A percentile compares a stretch with the other conserved stretches of the same genome.
Evolutionary conservation across 495 filamentous ascomycete genomes (phyloP).

Genomic region (Neohortaea acidophila): DNA sequence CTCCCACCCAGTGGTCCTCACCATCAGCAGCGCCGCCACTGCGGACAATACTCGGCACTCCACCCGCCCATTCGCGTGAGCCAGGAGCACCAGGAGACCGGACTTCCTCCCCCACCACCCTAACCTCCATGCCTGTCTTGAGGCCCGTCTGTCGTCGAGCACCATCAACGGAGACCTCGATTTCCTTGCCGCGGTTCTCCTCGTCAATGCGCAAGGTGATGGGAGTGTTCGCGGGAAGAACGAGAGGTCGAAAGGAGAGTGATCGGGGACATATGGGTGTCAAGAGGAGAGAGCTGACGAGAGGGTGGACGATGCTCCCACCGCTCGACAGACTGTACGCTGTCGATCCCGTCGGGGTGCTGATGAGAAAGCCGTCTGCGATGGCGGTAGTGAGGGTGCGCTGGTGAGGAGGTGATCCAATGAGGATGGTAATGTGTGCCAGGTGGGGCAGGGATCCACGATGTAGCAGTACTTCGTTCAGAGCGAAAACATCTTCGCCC

Average conservation of each 20-base stretch:
- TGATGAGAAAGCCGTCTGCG: constrained; percentile 86
- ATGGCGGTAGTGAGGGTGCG: constrained; percentile 83
- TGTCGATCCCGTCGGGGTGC: constrained; percentile 84
- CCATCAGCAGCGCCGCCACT: constrained; percentile 21
- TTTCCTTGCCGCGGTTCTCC: constrained; percentile 65
- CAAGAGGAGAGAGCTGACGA: constrained; percentile 72
- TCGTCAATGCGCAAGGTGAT: constrained; percentile 68
- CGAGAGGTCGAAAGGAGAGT: constrained; percentile 79
- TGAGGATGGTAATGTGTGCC: constrained; percentile 72
- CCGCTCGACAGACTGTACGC: constrained; percentile 87
- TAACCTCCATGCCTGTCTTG: constrained; percentile 69
- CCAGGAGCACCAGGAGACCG: constrained; percentile 30
- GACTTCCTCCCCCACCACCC: constrained; percentile 68
- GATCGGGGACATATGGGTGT: constrained; percentile 90
- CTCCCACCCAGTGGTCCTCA: constrained; percentile 90
- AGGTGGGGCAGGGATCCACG: constrained; percentile 80
- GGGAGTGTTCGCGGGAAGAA: constrained; percentile 72
- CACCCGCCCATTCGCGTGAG: constrained; percentile 37
- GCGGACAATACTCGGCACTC: constrained; percentile 56
- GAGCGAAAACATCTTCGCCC: constrained; percentile 53
- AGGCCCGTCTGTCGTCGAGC: constrained; percentile 55
- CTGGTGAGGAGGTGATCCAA: constrained; percentile 38
- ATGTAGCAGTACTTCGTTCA: constrained; percentile 92
- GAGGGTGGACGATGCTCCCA: constrained; percentile 86
- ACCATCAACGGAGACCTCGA: constrained; percentile 82